phyloP scores from a whole-genome alignment of 225 moss, liverwort and hornwort species.

The Takakia lepidozioides region DNA sequence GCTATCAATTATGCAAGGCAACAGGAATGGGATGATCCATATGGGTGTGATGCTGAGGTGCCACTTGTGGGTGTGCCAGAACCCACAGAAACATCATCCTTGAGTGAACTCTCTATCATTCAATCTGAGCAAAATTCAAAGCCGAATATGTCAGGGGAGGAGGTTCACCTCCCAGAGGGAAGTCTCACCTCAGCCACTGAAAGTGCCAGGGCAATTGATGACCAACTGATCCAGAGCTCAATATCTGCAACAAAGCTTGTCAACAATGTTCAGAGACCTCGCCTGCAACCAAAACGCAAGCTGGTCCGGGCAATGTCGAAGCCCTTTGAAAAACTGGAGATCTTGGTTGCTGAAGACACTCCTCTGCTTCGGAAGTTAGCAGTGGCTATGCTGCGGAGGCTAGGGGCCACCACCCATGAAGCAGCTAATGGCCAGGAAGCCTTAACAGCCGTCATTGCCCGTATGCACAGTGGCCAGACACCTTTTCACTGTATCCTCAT shows the following conservation, averaged over 20 bases:
- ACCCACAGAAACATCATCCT: constrained; percentile 4
- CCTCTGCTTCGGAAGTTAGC: constrained; percentile 64
- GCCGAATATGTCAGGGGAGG: no score
- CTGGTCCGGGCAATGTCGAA: constrained; percentile 15
- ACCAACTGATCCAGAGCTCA: not conserved
- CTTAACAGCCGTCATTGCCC: constrained; percentile 39
- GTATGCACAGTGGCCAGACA: constrained; percentile 20
- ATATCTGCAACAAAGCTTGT: constrained; percentile 6
- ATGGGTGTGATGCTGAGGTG: constrained; percentile 40
- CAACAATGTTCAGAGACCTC: constrained; percentile 13
- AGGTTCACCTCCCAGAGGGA: no score
- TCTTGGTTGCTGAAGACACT: constrained; percentile 69
- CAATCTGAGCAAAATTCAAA: no score
- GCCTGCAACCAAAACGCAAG: constrained; percentile 5
- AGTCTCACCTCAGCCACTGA: no score
- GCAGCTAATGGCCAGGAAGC: constrained; percentile 62
- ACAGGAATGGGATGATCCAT: constrained; percentile 60
- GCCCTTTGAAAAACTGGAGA: constrained; percentile 56
- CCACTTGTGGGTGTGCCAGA: constrained; percentile 18
- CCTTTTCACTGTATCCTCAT: constrained; percentile 77
- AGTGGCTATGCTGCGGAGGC: constrained; percentile 48
- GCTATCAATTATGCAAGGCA: constrained; percentile 47
- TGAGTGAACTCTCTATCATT: constrained; percentile 9
- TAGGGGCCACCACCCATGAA: constrained; percentile 54
- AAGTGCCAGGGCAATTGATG: no score